A percentile compares a stretch with the other conserved stretches of the same genome.
phyloP scores from a whole-genome alignment of 441 rosid species.

The Populus hybrid region DNA sequence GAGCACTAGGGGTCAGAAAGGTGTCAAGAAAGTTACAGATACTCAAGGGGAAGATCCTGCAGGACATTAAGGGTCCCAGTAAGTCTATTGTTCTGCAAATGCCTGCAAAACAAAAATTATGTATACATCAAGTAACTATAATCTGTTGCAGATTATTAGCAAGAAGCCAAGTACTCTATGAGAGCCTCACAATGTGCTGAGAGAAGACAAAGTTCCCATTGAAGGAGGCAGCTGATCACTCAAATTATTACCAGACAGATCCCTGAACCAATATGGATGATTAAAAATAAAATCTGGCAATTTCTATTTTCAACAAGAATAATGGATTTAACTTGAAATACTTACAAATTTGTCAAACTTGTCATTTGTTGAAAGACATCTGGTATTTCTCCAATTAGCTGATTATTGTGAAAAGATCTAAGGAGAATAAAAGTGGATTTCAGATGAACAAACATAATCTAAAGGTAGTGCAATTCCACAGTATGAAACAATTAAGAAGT shows the following conservation, averaged over 20 bases:
- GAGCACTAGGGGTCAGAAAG: not conserved
- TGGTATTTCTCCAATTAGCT: constrained; percentile 66
- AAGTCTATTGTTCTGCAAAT: constrained; percentile 79
- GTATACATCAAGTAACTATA: not conserved
- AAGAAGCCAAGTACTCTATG: not conserved
- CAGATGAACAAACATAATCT: constrained; percentile 6
- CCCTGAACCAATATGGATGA: constrained; percentile 42
- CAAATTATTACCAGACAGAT: constrained; percentile 71
- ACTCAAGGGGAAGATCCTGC: constrained; percentile 63
- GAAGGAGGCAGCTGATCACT: constrained; percentile 62
- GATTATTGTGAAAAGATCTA: constrained; percentile 69
- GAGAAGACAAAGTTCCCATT: constrained; percentile 22
- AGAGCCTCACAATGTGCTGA: constrained; percentile 25
- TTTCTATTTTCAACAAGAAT: not conserved
- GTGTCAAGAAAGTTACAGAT: constrained; percentile 46
- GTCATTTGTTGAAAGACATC: constrained; percentile 61
- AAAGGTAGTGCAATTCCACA: constrained; percentile 6
- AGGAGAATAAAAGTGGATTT: constrained; percentile 12
- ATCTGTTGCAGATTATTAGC: not conserved
- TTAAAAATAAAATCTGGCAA: constrained; percentile 12
- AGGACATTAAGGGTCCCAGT: constrained; percentile 70
- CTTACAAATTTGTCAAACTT: constrained; percentile 59
- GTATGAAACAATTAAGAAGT: not conserved
- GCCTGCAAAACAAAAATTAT: constrained; percentile 39
- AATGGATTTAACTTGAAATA: constrained; percentile 1